Evolutionary conservation across 768 basidiomycete species (phyloP), one percentile per base, ranked within the genome.

Genomic region (Boletus pseudo-olivaceus): DNA sequence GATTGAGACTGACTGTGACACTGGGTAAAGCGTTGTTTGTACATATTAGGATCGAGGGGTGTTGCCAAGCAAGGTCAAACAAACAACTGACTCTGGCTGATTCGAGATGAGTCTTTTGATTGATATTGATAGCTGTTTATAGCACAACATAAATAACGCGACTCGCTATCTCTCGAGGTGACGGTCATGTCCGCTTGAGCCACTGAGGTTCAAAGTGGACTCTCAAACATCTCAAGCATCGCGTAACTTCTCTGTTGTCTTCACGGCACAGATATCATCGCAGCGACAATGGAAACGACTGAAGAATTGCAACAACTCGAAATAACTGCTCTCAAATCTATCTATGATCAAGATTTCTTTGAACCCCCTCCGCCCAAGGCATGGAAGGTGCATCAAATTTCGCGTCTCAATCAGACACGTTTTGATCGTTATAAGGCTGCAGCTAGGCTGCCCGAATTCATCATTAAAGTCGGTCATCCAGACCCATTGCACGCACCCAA

Each of bases 251-350:
- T 60, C 58, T 61, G 47, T 64, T 62, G 62, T 58, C 53, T 56
- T 50, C 56, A 51, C 44, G n/a, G 35, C 52, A 56, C 56, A 43
- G 38, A 39, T 26, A 42, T n/a, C 45, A 61, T 57, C 51, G 59
- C 40, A 19, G 33, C 51, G 38, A 51, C 56, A 57, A 90, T 91
- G 89, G 88, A 90, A 73, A 80, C 83, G 56, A 77, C 80, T 55
- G 83, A 85, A 74, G 86, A 89, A 75, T 76, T 78, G 66, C 81
- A 80, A 67, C 76, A 77, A 55, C 72, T 75, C 61, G 90, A 93
- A 77, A 87, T 93, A 57, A 87, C 85, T 46, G 88, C 84, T 30
- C 76, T 93, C 57, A 81, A 82, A 67, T 85, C 89, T 56, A 93
- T 93, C 56, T 93, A 88, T 73, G 85, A 78, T 60, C 81, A 87